phyloP scores from a whole-genome alignment of 805 yeast genomes.

The Wickerhamiella azymoides region DNA sequence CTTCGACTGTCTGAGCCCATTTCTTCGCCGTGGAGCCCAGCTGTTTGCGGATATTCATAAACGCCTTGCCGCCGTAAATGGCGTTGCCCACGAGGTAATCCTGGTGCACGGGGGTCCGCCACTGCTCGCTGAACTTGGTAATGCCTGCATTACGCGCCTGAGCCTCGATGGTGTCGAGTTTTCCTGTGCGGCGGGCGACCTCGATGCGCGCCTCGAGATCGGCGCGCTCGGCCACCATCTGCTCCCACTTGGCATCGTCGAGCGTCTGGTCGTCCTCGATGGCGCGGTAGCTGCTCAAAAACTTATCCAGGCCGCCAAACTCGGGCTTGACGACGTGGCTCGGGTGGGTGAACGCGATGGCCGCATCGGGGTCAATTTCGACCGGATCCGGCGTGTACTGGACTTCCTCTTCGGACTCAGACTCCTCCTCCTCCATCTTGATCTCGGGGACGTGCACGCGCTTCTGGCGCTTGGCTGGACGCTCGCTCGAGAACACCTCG shows the following conservation, averaged over 20 bases:
- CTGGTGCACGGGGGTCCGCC: constrained; percentile 31
- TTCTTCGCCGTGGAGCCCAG: constrained; percentile 57
- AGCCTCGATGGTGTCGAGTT: constrained; percentile 22
- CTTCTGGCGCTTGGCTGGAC: background rate
- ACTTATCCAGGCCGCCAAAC: constrained; percentile 29
- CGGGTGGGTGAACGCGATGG: constrained; percentile 39
- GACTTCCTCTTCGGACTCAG: background rate
- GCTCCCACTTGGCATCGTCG: constrained; percentile 22
- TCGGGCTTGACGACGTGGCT: constrained; percentile 37
- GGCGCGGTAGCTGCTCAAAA: constrained; percentile 41
- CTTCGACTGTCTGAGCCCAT: constrained; percentile 70
- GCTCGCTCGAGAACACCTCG: background rate
- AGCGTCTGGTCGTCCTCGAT: constrained; percentile 47
- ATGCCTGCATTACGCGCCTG: constrained; percentile 16
- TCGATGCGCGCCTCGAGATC: constrained; percentile 32
- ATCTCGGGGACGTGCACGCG: background rate
- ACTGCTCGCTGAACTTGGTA: constrained; percentile 36
- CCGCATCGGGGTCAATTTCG: constrained; percentile 30
- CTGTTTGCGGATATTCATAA: constrained; percentile 48
- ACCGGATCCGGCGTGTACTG: background rate
- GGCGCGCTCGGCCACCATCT: constrained; percentile 41
- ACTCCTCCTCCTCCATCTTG: background rate
- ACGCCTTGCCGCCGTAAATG: constrained; percentile 49
- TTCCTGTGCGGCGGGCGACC: constrained; percentile 31
- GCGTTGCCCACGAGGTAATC: constrained; percentile 75